Percentiles rank a stretch among this genome's conserved stretches.
phyloP scores from a whole-genome alignment of 2,329 filamentous ascomycete species.

The Botrytis fragariae region DNA sequence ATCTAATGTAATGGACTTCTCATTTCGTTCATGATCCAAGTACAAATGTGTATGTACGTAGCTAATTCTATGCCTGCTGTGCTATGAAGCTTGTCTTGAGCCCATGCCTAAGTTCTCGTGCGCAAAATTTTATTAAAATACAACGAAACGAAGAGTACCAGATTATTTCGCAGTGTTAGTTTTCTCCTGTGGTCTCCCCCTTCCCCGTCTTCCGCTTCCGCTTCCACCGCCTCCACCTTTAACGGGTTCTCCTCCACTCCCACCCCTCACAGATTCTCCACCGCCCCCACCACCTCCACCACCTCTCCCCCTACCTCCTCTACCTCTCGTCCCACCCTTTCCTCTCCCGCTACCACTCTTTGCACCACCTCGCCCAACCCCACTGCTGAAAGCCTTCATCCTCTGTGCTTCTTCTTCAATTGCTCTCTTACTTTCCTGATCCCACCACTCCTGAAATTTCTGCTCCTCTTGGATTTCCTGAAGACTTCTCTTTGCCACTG shows the following conservation, averaged over 20 bases:
- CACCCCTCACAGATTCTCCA: neutral
- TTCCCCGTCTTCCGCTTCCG: conserved; percentile 16
- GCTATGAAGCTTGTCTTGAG: too few relatives aligned
- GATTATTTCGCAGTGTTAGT: neutral
- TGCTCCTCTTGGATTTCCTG: conserved; percentile 97
- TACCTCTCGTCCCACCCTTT: conserved; percentile 25
- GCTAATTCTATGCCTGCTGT: neutral
- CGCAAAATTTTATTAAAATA: neutral
- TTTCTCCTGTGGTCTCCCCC: conserved; percentile 23
- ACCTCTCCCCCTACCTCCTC: conserved; percentile 18
- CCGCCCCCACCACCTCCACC: neutral
- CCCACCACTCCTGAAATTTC: conserved; percentile 96
- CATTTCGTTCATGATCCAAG: neutral
- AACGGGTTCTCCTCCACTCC: neutral
- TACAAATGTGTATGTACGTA: neutral
- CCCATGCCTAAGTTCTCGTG: neutral
- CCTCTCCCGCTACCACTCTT: conserved; percentile 28
- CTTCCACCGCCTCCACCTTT: conserved; percentile 16
- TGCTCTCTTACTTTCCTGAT: conserved; percentile 73
- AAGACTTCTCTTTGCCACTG: conserved; percentile 80
- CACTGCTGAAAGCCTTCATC: conserved; percentile 20
- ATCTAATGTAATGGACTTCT: neutral
- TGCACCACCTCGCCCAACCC: conserved; percentile 30
- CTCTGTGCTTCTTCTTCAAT: conserved; percentile 44
- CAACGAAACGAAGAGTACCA: neutral